Conservation (phyloP, 805 yeast genomes). For the Lipomyces lipofer region DNA sequence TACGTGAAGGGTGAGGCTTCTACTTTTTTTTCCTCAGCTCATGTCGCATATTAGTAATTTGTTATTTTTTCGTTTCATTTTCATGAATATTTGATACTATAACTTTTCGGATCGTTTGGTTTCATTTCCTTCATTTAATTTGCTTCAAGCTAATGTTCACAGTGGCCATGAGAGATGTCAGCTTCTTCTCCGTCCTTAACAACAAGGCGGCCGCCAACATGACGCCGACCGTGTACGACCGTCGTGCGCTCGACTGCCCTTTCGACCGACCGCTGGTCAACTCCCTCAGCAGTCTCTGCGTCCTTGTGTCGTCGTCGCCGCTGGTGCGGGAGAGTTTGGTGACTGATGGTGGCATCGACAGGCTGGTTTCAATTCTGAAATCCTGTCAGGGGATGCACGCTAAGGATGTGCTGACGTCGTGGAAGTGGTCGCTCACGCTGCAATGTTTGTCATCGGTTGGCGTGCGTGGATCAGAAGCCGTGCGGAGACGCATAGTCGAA, state of each 20-base stretch:
- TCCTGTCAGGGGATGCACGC: constrained; percentile 57
- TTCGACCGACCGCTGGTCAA: constrained; percentile 87
- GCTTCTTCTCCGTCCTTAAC: constrained; percentile 71
- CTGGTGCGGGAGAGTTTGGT: constrained; percentile 89
- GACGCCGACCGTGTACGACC: constrained; percentile 83
- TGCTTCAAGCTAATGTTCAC: no score
- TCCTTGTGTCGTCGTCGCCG: constrained; percentile 78
- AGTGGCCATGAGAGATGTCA: constrained; percentile 77
- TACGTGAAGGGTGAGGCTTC: no score
- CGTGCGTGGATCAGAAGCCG: constrained; percentile 86
- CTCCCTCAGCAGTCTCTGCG: constrained; percentile 86
- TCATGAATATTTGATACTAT: no score
- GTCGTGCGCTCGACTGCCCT: constrained; percentile 89
- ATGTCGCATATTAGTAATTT: no score
- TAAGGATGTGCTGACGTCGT: constrained; percentile 63
- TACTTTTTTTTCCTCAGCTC: no score
- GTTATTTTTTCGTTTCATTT: no score
- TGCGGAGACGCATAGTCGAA: constrained; percentile 80
- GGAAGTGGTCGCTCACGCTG: constrained; percentile 96
- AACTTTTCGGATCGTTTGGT: no score
- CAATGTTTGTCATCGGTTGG: constrained; percentile 91
- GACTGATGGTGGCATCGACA: constrained; percentile 86
- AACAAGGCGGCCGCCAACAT: constrained; percentile 93
- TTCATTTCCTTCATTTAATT: no score
- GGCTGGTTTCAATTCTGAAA: constrained; percentile 80